These are phyloP conservation scores for Lactifluus hygrophoroides DNA, from an alignment of 768 basidiomycete genomes.

Conservation along the genomic window DNA sequence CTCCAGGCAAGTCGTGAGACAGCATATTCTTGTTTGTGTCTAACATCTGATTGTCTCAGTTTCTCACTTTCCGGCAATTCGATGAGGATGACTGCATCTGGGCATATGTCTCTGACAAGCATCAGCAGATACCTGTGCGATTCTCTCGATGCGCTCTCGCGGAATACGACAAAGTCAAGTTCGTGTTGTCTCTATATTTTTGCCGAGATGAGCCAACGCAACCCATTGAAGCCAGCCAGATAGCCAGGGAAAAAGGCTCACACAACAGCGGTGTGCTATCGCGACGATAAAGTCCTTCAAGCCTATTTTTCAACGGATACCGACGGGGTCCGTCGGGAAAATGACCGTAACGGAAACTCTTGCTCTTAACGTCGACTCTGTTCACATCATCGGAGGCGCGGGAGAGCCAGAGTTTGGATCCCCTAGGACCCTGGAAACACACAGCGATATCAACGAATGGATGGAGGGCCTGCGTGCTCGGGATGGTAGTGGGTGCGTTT, in stretches of 20 bases:
- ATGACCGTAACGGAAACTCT: constrained; percentile 37
- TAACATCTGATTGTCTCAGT: constrained; percentile 30
- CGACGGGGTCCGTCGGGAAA: constrained; percentile 31
- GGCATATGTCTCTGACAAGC: constrained; percentile 56
- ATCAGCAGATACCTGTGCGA: constrained; percentile 40
- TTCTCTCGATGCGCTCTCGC: constrained; percentile 45
- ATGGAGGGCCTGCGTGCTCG: constrained; percentile 43
- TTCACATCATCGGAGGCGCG: constrained; percentile 37
- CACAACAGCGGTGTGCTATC: constrained; percentile 39
- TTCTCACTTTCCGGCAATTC: constrained; percentile 41
- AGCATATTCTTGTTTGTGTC: background rate
- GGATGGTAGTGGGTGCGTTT: constrained; percentile 54
- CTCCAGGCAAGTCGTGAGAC: constrained; percentile 37
- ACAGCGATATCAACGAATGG: constrained; percentile 41
- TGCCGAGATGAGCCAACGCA: background rate
- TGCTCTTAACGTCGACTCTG: constrained; percentile 43
- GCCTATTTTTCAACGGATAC: constrained; percentile 45
- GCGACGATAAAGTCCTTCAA: constrained; percentile 42
- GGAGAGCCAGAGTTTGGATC: constrained; percentile 42
- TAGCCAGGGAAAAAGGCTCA: constrained; percentile 30
- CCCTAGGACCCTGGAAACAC: constrained; percentile 39
- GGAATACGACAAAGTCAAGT: constrained; percentile 35
- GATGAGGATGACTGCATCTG: constrained; percentile 42
- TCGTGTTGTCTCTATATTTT: constrained; percentile 3
- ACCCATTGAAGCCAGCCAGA: constrained; percentile 15